Evolutionary conservation across 495 filamentous ascomycete genomes (phyloP).

Genomic region (Neurospora discreta): DNA sequence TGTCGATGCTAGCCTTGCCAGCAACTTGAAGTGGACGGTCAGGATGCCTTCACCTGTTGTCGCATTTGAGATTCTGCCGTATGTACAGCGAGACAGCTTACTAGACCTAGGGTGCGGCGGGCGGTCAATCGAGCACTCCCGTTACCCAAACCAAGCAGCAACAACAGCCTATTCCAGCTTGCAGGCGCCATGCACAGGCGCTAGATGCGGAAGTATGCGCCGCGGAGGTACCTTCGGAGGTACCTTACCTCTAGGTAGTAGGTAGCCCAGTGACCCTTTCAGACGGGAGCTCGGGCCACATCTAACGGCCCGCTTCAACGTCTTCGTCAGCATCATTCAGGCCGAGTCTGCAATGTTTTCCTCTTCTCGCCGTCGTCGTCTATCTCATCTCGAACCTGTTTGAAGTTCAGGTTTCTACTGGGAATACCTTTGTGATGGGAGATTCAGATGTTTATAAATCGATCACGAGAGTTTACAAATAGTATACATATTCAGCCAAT

Average conservation of each 20-base stretch:
- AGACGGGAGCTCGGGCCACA: not conserved
- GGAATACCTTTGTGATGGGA: not conserved
- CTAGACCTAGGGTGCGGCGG: not conserved
- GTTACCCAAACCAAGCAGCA: not conserved
- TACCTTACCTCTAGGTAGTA: not conserved
- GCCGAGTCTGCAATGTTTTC: not conserved
- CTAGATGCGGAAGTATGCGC: not conserved
- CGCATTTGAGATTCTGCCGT: not conserved
- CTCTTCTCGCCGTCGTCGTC: not conserved
- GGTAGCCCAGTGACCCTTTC: not conserved
- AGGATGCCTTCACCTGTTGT: not conserved
- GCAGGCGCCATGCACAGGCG: not conserved
- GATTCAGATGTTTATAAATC: not conserved
- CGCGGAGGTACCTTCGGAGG: not conserved
- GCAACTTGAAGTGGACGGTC: not conserved
- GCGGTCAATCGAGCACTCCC: not conserved
- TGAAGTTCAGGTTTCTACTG: not conserved
- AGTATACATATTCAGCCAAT: not conserved
- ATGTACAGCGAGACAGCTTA: not conserved
- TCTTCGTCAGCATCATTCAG: not conserved
- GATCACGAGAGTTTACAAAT: not conserved
- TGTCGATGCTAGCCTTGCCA: not conserved
- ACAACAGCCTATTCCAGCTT: not conserved
- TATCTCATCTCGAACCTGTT: not conserved
- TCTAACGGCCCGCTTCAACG: not conserved